Evolutionary conservation across 176 grass and related monocot genomes (phyloP).

Genomic region (Lolium multiflorum): DNA sequence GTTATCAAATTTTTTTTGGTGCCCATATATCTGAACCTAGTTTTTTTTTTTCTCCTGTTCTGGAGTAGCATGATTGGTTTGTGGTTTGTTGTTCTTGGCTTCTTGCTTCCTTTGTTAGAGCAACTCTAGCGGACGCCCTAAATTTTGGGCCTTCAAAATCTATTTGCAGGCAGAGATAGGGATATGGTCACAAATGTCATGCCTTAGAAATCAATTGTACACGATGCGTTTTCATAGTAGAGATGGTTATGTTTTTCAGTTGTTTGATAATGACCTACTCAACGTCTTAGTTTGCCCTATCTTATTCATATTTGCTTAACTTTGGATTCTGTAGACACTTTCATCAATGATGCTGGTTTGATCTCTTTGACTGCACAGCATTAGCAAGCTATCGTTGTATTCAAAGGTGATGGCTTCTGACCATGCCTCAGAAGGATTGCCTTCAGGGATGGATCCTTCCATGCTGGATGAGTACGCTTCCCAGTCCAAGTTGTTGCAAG

Average conservation of each 20-base stretch:
- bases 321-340: background rate
- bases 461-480: conserved; percentile 70
- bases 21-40: background rate
- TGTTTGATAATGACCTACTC: background rate
- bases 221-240: background rate
- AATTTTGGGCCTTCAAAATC: too few relatives aligned
- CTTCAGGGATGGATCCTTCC: conserved; percentile 61
- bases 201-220: background rate
- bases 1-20: background rate
- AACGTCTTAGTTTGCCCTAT: background rate
- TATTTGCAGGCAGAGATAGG: background rate
- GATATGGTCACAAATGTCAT: background rate
- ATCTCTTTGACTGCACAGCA: conserved; percentile 38
- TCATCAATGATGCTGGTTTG: conserved; percentile 27
- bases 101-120: background rate
- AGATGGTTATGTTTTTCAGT: background rate
- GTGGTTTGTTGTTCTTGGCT: background rate
- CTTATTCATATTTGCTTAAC: background rate
- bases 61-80: background rate
- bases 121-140: too few relatives aligned
- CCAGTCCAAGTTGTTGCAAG: conserved; percentile 81
- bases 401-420: conserved; percentile 40
- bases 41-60: background rate
- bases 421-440: conserved; percentile 50
- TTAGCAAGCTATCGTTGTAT: conserved; percentile 17